Conservation (phyloP, 371 early-diverging fungal genomes). For the Paraphysoderma sedebokerense region DNA sequence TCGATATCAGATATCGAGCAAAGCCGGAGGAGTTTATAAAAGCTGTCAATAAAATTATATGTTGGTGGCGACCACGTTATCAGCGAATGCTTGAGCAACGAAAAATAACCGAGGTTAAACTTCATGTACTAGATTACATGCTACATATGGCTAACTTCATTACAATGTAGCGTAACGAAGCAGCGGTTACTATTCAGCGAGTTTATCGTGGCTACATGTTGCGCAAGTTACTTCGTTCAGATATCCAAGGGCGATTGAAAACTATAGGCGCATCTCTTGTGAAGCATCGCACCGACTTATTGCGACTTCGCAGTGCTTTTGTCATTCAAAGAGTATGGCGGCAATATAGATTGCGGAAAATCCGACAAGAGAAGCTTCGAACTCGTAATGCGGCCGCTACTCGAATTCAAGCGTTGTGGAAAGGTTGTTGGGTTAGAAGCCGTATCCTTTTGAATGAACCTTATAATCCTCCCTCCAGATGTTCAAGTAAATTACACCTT, state of each 20-base stretch:
- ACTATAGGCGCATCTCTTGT: slow-evolving; percentile 19
- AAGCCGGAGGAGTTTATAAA: too few species aligned
- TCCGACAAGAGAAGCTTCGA: slow-evolving; percentile 20
- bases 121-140: background rate
- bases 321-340: slow-evolving; percentile 24
- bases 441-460: slow-evolving; percentile 22
- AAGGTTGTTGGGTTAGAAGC: slow-evolving; percentile 29
- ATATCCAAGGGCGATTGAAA: slow-evolving; percentile 15
- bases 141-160: background rate
- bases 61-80: slow-evolving; percentile 2
- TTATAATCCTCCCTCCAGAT: too few species aligned
- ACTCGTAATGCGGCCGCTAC: slow-evolving; percentile 26
- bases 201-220: slow-evolving; percentile 21
- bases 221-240: slow-evolving; percentile 20
- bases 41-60: slow-evolving; percentile 9
- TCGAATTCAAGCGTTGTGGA: slow-evolving; percentile 29
- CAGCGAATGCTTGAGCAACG: background rate
- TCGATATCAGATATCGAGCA: too few species aligned
- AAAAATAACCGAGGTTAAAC: background rate
- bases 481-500: too few species aligned
- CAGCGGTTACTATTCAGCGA: slow-evolving; percentile 14
- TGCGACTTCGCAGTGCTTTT: slow-evolving; percentile 20
- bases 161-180: background rate
- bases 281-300: slow-evolving; percentile 13
- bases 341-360: slow-evolving; percentile 9